Base-by-base conservation (phyloP, 352 stramenopile species). In the Phytophthora pluvialis region DNA sequence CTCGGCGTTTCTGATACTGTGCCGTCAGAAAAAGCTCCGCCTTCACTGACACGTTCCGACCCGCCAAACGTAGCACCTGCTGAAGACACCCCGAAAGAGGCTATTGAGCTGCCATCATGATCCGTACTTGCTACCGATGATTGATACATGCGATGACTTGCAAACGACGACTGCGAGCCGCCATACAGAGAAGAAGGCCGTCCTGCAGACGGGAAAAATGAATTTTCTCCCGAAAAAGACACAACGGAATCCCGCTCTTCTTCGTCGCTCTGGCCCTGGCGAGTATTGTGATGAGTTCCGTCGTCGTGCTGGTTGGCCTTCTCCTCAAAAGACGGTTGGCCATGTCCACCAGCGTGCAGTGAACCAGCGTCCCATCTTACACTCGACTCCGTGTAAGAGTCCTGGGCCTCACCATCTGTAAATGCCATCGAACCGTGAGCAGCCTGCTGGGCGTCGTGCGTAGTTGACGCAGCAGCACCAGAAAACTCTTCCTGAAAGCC, bases 11-110 rank as follows among this genome's bases (percentile, higher is more conserved):
- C 85, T 1, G 85, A 94, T 0, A 81, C 66, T 26, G 80, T 86
- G 15, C 75, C 81, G 46, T 91, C 83, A 15, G 81, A 91, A 75
- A 83, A 90, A 29, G 77, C 63, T 10, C 74, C 81, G 40, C 74
- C 78, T 50, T 91, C 83, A 28, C 83, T 86, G 13, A 84, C 75
- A 29, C 80, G 79, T 49, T 94, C 86, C 33, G 83, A 92, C 2
- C 79, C 83, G 16, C 86, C 86, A 61, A 92, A 89, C 15, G 86
- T 94, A 18, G 86, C 86, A 47, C 83, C 86, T n/a, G 83, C 80
- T 3, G 83, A 92, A 12, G 86, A 94, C 11, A 90, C 78, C 3
- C 80, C 81, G 68, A 89, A 86, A 7, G 86, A 94, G 13, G 75
- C 71, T 15, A 89, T 84, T 1, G 85, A 92, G 38, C 73, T 78